phyloP scores from a whole-genome alignment of 768 basidiomycete species.

The Boletus sp. region DNA sequence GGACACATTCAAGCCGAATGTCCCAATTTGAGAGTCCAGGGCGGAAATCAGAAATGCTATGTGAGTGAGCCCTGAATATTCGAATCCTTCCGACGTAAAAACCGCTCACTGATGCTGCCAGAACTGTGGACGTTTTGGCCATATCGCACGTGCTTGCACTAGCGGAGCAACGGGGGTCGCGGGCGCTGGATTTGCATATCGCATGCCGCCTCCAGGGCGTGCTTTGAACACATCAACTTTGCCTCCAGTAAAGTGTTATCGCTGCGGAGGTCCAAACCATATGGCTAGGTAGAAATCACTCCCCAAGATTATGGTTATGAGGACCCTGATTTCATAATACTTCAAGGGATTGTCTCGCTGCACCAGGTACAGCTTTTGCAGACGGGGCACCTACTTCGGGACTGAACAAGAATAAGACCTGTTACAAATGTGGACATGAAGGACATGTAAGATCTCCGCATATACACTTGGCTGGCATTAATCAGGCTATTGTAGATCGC shows the following conservation, averaged over 20 bases:
- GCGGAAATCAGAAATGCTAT: slow-evolving; percentile 78
- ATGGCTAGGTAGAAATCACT: slow-evolving; percentile 60
- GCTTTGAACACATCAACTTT: slow-evolving; percentile 71
- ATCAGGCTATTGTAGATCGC: slow-evolving; percentile 47
- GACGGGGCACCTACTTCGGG: slow-evolving; percentile 43
- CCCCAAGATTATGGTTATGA: background rate
- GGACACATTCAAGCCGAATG: slow-evolving; percentile 90
- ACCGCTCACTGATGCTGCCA: slow-evolving; percentile 25
- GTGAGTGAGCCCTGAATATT: slow-evolving; percentile 43
- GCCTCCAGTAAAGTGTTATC: slow-evolving; percentile 85
- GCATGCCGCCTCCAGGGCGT: slow-evolving; percentile 73
- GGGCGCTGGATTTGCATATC: slow-evolving; percentile 55
- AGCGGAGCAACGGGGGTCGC: slow-evolving; percentile 40
- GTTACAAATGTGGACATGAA: slow-evolving; percentile 86
- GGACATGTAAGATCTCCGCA: slow-evolving; percentile 65
- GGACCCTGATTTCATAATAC: slow-evolving; percentile 7
- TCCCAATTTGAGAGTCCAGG: slow-evolving; percentile 71
- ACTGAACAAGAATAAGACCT: slow-evolving; percentile 69
- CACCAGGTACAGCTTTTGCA: slow-evolving; percentile 53
- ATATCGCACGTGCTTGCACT: slow-evolving; percentile 77
- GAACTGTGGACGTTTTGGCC: slow-evolving; percentile 82
- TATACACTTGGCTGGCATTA: slow-evolving; percentile 1
- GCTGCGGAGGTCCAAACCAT: slow-evolving; percentile 87
- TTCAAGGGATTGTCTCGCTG: slow-evolving; percentile 76
- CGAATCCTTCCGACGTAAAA: background rate